A percentile compares a stretch with the other conserved stretches of the same genome.
phyloP scores from a whole-genome alignment of 1,284 basidiomycete genomes.

The Ceratobasidium sp. region DNA sequence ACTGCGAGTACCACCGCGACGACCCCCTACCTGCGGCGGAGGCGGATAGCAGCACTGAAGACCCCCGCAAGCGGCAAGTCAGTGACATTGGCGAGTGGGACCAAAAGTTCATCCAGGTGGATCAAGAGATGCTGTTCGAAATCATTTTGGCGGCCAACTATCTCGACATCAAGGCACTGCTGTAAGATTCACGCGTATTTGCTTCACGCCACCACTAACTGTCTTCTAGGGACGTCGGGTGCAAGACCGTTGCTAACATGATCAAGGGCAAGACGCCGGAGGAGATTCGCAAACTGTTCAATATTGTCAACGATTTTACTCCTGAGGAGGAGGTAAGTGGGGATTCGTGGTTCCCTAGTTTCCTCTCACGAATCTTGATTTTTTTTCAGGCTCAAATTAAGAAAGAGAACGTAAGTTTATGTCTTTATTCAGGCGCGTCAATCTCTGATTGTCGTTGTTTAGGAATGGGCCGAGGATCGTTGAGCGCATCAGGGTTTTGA shows the following conservation, averaged over 20 bases:
- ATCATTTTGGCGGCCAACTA: constrained; percentile 99
- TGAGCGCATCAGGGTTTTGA: constrained; percentile 57
- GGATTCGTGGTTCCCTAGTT: neutral
- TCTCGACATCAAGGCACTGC: constrained; percentile 98
- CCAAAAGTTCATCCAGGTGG: constrained; percentile 96
- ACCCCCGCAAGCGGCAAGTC: constrained; percentile 92
- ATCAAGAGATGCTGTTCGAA: constrained; percentile 98
- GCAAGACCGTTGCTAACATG: constrained; percentile 99
- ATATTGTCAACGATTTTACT: constrained; percentile 98
- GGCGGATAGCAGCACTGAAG: constrained; percentile 84
- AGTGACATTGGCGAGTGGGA: constrained; percentile 99
- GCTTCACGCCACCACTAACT: constrained; percentile 17
- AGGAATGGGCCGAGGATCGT: constrained; percentile 93
- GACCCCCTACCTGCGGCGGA: constrained; percentile 94
- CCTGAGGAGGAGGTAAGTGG: constrained; percentile 93
- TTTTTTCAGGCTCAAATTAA: constrained; percentile 91
- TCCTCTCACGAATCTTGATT: constrained; percentile 10
- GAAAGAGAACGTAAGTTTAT: constrained; percentile 92
- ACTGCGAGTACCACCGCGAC: constrained; percentile 98
- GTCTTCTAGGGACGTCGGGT: constrained; percentile 88
- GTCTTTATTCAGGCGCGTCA: constrained; percentile 16
- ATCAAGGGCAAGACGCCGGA: constrained; percentile 98
- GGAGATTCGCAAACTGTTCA: constrained; percentile 96
- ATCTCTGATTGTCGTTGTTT: constrained; percentile 28
- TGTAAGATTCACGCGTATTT: constrained; percentile 70